Evolutionary conservation across 352 stramenopile genomes (phyloP).

Genomic region (Phytophthora europaea): DNA sequence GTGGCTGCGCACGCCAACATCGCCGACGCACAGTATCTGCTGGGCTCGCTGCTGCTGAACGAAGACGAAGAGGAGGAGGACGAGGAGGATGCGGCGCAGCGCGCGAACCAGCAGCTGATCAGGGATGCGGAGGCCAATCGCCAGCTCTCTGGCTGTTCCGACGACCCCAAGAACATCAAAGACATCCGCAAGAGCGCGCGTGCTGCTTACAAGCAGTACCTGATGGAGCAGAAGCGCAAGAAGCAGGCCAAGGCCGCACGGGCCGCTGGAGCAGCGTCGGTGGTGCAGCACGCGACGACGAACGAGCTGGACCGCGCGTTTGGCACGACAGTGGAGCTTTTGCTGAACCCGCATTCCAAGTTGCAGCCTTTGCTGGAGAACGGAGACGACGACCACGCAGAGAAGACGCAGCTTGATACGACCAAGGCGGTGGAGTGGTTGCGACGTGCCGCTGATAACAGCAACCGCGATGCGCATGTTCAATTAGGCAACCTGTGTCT

Average conservation of each 20-base stretch:
- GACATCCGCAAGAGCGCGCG: constrained; percentile 85
- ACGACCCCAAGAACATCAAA: constrained; percentile 74
- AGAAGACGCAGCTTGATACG: constrained; percentile 52
- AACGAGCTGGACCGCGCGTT: constrained; percentile 74
- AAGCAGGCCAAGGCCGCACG: constrained; percentile 33
- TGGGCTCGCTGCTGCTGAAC: constrained; percentile 69
- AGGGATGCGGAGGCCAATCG: constrained; percentile 80
- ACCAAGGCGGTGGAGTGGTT: constrained; percentile 86
- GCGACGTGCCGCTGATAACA: constrained; percentile 79
- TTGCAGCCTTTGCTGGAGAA: constrained; percentile 55
- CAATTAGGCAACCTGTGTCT: constrained; percentile 86
- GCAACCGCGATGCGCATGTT: constrained; percentile 81
- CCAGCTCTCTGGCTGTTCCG: constrained; percentile 45
- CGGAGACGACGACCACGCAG: constrained; percentile 17
- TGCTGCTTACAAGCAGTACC: constrained; percentile 80
- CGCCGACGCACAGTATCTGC: constrained; percentile 78
- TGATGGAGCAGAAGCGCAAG: constrained; percentile 57
- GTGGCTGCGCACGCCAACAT: constrained; percentile 74
- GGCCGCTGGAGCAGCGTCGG: constrained; percentile 9
- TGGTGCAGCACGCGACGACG: constrained; percentile 75
- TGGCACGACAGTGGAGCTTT: constrained; percentile 72
- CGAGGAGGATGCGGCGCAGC: constrained; percentile 24
- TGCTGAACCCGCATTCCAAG: constrained; percentile 70
- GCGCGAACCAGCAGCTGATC: constrained; percentile 55
- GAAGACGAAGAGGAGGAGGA: constrained; percentile 60